Percentiles rank a stretch among this genome's conserved stretches.
Evolutionary conservation across 495 filamentous ascomycete genomes (phyloP).

Genomic region (Aspergillus coremiiformis): DNA sequence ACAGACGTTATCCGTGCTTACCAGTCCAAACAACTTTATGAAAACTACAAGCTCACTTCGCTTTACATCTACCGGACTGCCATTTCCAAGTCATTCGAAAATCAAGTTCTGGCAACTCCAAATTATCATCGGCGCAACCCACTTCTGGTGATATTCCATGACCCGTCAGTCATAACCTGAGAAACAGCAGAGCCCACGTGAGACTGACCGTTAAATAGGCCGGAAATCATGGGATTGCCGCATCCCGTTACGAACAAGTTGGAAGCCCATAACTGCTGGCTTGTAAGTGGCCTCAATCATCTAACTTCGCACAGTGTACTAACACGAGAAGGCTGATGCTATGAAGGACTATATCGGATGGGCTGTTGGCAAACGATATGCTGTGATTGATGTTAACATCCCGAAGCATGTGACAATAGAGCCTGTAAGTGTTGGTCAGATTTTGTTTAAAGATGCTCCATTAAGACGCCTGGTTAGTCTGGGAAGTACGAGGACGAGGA

Average conservation of each 20-base stretch:
- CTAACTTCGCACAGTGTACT: constrained; percentile 24
- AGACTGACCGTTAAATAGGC: constrained; percentile 40
- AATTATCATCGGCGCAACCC: constrained; percentile 47
- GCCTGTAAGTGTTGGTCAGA: constrained; percentile 21
- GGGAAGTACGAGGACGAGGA: constrained; percentile 36
- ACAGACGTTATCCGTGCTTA: constrained; percentile 66
- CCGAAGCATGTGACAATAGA: constrained; percentile 57
- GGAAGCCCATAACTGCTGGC: constrained; percentile 74
- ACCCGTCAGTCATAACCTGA: constrained; percentile 52
- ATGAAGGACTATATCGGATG: constrained; percentile 74
- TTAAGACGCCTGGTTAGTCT: constrained; percentile 10
- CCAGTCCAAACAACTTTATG: constrained; percentile 60
- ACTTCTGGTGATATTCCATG: constrained; percentile 73
- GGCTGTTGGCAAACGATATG: constrained; percentile 65
- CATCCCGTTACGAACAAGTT: constrained; percentile 61
- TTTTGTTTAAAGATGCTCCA: constrained; percentile 12
- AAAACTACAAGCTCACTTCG: constrained; percentile 65
- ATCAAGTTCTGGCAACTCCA: constrained; percentile 77
- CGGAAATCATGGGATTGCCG: constrained; percentile 60
- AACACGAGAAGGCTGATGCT: constrained; percentile 62
- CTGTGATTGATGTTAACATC: constrained; percentile 83
- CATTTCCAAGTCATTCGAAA: constrained; percentile 71
- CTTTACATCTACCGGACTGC: constrained; percentile 63
- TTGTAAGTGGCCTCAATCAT: constrained; percentile 53
- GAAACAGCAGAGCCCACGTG: not conserved